Conservation (phyloP, 179 eudicot genomes). For the Actinidia arguta region DNA sequence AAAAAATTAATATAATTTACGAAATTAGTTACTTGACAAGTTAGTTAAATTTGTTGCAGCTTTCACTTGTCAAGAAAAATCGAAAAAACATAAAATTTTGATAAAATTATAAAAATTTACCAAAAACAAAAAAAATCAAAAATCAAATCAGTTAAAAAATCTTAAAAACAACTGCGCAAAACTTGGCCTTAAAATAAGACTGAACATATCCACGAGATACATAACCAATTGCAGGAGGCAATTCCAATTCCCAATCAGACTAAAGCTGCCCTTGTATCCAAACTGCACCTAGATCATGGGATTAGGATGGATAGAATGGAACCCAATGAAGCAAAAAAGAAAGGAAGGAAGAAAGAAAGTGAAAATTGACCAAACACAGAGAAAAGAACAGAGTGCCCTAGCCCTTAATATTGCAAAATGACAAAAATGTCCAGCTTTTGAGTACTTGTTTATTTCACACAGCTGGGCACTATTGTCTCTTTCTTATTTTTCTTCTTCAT, state of each 20-base stretch:
- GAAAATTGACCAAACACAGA: slow-evolving; percentile 37
- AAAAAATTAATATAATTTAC: too few species aligned
- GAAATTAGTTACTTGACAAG: too few species aligned
- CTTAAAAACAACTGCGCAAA: too few species aligned
- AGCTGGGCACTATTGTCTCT: slow-evolving; percentile 35
- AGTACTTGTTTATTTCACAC: slow-evolving; percentile 14
- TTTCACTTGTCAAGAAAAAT: too few species aligned
- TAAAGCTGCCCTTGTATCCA: slow-evolving; percentile 14
- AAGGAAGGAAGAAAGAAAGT: background rate
- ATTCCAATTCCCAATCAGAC: background rate
- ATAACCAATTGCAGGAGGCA: background rate
- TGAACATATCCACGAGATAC: background rate
- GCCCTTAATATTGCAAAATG: slow-evolving; percentile 26
- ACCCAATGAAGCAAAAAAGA: background rate
- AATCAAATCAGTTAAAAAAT: too few species aligned
- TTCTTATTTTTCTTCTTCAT: too few species aligned
- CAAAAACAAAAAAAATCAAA: too few species aligned
- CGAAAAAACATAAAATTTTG: too few species aligned
- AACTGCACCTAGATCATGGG: slow-evolving; percentile 2
- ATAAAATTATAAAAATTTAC: too few species aligned
- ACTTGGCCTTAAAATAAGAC: too few species aligned
- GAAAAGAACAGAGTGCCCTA: slow-evolving; percentile 23
- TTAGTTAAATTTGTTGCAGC: too few species aligned
- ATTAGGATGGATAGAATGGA: background rate
- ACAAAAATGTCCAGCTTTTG: slow-evolving; percentile 25